Percentiles rank a stretch among this genome's conserved stretches.
phyloP scores from a whole-genome alignment of 2,329 filamentous ascomycete genomes.

The Aspergillus nomiae region DNA sequence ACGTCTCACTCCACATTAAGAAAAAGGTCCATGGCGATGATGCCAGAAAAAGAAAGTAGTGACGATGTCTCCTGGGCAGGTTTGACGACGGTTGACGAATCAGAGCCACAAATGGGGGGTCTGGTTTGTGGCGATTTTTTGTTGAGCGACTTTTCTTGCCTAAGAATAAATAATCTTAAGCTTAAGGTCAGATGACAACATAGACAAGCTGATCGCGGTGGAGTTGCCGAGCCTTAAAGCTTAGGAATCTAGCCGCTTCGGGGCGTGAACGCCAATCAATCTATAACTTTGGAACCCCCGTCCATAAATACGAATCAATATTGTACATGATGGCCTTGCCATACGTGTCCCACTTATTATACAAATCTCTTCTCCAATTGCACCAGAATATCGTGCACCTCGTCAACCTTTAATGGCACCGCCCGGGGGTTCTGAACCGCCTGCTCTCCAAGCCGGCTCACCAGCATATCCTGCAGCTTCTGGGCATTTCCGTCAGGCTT shows the following conservation, averaged over 20 bases:
- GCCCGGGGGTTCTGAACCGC: conserved; percentile 37
- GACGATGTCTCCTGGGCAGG: neutral
- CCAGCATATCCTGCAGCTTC: conserved; percentile 31
- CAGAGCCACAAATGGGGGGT: neutral
- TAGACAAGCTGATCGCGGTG: neutral
- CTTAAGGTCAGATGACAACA: conserved; percentile 2
- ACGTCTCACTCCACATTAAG: neutral
- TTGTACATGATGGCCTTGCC: neutral
- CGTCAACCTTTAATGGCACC: conserved; percentile 38
- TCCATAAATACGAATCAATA: neutral
- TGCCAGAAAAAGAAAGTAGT: neutral
- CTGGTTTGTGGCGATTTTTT: neutral
- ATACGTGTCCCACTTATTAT: conserved; percentile 21
- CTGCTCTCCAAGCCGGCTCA: conserved; percentile 25
- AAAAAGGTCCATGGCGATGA: neutral
- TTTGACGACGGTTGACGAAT: neutral
- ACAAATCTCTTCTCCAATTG: conserved; percentile 41
- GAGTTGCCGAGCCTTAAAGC: neutral
- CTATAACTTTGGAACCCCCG: neutral
- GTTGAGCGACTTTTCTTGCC: neutral
- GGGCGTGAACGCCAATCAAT: conserved; percentile 6
- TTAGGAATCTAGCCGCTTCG: neutral
- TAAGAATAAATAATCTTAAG: conserved; percentile 4
- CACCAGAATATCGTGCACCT: conserved; percentile 40
- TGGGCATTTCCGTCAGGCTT: conserved; percentile 34